Base-by-base conservation (phyloP, 2,329 filamentous ascomycete species). In the Capronia epimyces region DNA sequence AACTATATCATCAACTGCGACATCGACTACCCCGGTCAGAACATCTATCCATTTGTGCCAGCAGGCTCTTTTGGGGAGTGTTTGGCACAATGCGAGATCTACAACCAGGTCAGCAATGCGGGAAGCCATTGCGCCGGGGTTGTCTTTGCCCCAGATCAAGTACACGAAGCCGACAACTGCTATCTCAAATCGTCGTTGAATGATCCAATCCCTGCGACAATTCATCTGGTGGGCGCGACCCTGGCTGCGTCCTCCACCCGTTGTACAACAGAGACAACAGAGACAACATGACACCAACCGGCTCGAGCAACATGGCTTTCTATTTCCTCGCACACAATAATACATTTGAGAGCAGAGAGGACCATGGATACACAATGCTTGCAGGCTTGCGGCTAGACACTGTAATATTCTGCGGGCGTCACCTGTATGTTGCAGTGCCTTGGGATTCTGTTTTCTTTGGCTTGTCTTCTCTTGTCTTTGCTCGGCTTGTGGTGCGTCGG, bases 141-240 rank as follows among this genome's bases (percentile, higher is more conserved):
- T 45, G 49, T 65, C 10, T 66, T 61, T 50, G 57, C 60, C 7
- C 61, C 61, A 5, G 60, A 57, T 20, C 58, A 60, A 15, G 22
- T 55, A 20, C 48, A 53, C 27, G 50, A 55, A 42, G 50, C 57
- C 13, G 58, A 64, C 29, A 55, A 66, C 53, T 66, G 64, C 56
- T 65, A 65, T 43, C 58, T 65, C 21, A 65, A 66, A 34, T 65
- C 54, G 8, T 57, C 53, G 2, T 42, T 64, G 42, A 50, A 56
- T 13, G 32, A 60, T 43, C 58, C 62, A 3, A 32, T 46, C 41
- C 43, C 58, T 3, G 55, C 60, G 10, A 56, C 49, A 6, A 43
- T 62, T 16, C 50, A 50, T 31, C 51, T 65, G 2, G 45, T 64
- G n/a, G 63, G 59, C 37, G 63, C 59, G 18, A 55, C 52, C 16